A percentile compares a stretch with the other conserved stretches of the same genome.
These are phyloP conservation scores for Avena atlantica DNA, from an alignment of 176 grass and related monocot genomes.

Conservation along the genomic window DNA sequence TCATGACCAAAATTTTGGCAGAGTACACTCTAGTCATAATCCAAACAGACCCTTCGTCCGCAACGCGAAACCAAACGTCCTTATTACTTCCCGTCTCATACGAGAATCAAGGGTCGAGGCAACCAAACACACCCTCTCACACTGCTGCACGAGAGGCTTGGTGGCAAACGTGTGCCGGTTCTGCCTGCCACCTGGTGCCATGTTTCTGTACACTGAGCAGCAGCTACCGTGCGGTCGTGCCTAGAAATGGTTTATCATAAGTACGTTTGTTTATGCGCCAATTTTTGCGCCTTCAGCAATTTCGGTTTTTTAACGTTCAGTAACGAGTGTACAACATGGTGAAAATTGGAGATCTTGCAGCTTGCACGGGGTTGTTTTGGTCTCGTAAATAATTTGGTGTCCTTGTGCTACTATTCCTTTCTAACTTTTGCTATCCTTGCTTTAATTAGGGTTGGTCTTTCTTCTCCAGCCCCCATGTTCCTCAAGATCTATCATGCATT, in stretches of 20 bases:
- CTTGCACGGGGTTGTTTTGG: background rate
- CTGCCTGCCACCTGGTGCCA: conserved; percentile 1
- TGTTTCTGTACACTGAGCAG: background rate
- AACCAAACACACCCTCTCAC: background rate
- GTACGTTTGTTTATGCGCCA: background rate
- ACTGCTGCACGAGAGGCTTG: background rate
- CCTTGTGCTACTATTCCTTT: background rate
- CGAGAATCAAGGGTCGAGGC: too few species aligned
- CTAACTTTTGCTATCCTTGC: background rate
- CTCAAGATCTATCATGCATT: conserved; percentile 5
- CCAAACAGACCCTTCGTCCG: too few species aligned
- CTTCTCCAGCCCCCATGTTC: conserved; percentile 24
- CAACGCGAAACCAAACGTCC: too few species aligned
- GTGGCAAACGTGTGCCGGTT: background rate
- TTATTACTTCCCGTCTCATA: too few species aligned
- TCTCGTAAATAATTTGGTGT: background rate
- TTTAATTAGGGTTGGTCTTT: background rate
- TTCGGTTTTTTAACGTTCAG: background rate
- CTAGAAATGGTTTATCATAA: background rate
- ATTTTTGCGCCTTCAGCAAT: background rate
- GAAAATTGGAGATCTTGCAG: background rate
- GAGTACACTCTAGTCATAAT: too few species aligned
- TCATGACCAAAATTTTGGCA: too few species aligned
- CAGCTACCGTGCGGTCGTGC: background rate
- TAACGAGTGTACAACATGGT: background rate